Evolutionary conservation across 2,329 filamentous ascomycete genomes (phyloP), one percentile per base, ranked within the genome.

Genomic region (Lanzia echinophila): DNA sequence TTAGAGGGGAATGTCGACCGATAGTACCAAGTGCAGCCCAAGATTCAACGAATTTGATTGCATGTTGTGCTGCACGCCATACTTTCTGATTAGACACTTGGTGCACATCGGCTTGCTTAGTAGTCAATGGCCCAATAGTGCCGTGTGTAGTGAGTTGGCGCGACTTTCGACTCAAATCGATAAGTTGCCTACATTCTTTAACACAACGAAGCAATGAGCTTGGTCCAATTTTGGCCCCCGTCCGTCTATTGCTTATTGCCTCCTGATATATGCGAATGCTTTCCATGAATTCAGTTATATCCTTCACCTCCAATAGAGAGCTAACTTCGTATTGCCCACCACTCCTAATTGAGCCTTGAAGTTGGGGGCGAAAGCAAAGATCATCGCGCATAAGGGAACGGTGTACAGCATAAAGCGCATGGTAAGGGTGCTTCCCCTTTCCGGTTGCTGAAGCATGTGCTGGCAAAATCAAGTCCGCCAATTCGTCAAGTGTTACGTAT

Each of bases 401-500:
- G 60, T 90, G 84, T 6, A 90, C 81, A 3, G 88, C 87, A 62
- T 89, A 87, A 5, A 90, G 69, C 8, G 78, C 75, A 28, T 74
- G 63, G 1, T 75, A 59, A 0, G 75, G 70, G 50, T 77, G 76
- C 10, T 68, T 69, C 1, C 67, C 68, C 20, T 68, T 65, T 1
- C 59, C 22, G 10, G 49, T 24, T 36, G 50, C 60, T 31, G 64
- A 56, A 13, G 64, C 51, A 6, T 36, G 47, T 20, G 12, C 57
- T 58, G 60, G 60, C 51, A 53, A 74, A 22, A 80, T 62, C 7
- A 64, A 69, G 33, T 69, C 67, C 1, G 77, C 72, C 42, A 79
- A 74, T 17, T 74, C 71, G 0, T 69, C 61, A 24, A 80, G 64
- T 6, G 71, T 76, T 20, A 57, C 60, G 55, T 62, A 76, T 10